phyloP scores from a whole-genome alignment of 1,284 basidiomycete genomes.

The Cutaneotrichosporon sp. region DNA sequence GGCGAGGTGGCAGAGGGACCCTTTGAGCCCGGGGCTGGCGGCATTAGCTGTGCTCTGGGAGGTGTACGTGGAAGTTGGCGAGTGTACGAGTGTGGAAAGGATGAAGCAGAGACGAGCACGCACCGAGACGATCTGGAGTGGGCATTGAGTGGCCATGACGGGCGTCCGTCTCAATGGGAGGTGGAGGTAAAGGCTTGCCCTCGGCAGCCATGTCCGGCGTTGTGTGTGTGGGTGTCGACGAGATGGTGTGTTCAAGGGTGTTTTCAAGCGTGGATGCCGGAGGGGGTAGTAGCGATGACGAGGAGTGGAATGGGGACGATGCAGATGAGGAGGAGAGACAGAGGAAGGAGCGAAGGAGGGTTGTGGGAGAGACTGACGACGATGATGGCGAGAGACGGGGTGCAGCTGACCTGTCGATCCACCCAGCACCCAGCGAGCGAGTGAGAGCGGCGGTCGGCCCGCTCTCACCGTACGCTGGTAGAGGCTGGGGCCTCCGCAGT shows the following conservation, averaged over 20 bases:
- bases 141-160: not conserved
- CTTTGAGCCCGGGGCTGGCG: not conserved
- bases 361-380: too few species aligned
- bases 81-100: not conserved
- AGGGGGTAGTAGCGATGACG: not conserved
- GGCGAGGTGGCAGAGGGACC: not conserved
- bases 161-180: not conserved
- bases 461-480: too few species aligned
- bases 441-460: too few species aligned
- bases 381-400: too few species aligned
- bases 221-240: not conserved
- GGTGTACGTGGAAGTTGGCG: not conserved
- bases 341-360: too few species aligned
- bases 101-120: not conserved
- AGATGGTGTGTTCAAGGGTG: not conserved
- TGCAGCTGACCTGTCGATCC: too few species aligned
- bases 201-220: slow-evolving; percentile 1
- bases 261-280: not conserved
- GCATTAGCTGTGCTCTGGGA: not conserved
- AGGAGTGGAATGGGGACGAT: too few species aligned
- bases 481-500: not conserved
- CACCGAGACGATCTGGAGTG: not conserved
- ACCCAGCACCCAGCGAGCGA: too few species aligned
- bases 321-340: too few species aligned
- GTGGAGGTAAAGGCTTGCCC: slow-evolving; percentile 6